Evolutionary conservation across 306 rosid species (phyloP).

Genomic region (Citrullus colocynthis): DNA sequence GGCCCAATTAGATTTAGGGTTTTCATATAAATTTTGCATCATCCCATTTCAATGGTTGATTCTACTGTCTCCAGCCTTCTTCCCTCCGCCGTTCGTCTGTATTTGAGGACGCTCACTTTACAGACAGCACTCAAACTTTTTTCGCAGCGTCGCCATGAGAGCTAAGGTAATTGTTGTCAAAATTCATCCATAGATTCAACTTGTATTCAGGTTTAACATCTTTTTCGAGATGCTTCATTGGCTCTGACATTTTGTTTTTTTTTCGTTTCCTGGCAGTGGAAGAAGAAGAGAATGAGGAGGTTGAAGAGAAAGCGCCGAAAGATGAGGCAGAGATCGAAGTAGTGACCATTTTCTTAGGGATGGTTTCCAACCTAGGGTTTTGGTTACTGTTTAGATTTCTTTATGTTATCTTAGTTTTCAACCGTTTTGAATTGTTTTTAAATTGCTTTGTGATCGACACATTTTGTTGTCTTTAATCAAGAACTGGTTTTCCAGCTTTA

Average conservation of each 20-base stretch:
- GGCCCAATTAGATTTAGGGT: constrained; percentile 11
- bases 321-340: constrained; percentile 50
- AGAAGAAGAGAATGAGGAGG: constrained; percentile 46
- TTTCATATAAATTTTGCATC: not conserved
- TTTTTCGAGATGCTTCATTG: not conserved
- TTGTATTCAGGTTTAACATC: not conserved
- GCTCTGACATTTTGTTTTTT: not conserved
- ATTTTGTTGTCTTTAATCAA: not conserved
- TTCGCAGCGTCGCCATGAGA: constrained; percentile 10
- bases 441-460: not conserved
- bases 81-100: not conserved
- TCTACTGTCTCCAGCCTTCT: not conserved
- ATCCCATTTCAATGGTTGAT: not conserved
- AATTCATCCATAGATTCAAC: not conserved
- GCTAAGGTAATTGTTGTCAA: constrained; percentile 1
- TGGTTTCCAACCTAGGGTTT: not conserved
- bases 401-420: not conserved
- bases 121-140: not conserved
- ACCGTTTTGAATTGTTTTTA: not conserved
- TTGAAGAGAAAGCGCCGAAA: constrained; percentile 44
- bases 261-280: constrained; percentile 20
- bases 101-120: not conserved
- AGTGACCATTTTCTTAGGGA: not conserved
- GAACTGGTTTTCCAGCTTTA: not conserved
- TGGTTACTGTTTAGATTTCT: constrained; percentile 3